A percentile compares a stretch with the other conserved stretches of the same genome.
Conservation (phyloP, 768 basidiomycete genomes). For the Hericium rajendrae region DNA sequence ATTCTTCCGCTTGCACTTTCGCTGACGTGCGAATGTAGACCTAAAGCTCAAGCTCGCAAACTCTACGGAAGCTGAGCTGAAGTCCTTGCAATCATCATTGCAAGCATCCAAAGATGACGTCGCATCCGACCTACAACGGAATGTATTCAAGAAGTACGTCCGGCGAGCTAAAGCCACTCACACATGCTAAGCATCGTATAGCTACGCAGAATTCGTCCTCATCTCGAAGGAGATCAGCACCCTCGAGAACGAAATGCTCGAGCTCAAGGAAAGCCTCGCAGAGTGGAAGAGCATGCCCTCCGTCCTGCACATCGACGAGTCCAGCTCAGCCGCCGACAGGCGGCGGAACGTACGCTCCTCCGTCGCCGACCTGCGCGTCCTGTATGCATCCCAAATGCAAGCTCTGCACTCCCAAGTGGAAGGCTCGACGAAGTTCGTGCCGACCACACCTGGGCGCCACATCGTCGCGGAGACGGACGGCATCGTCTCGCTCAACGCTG, state of each 20-base stretch:
- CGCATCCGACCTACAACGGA: slow-evolving; percentile 74
- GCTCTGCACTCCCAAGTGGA: slow-evolving; percentile 83
- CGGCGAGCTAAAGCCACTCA: neutral
- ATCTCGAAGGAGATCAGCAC: slow-evolving; percentile 96
- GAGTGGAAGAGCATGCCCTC: slow-evolving; percentile 98
- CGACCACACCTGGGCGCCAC: slow-evolving; percentile 84
- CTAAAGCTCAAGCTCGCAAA: slow-evolving; percentile 83
- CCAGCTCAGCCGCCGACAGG: slow-evolving; percentile 53
- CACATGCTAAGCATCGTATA: slow-evolving; percentile 21
- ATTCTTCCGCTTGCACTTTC: neutral
- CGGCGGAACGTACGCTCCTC: slow-evolving; percentile 74
- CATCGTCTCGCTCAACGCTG: slow-evolving; percentile 79
- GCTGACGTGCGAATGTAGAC: slow-evolving; percentile 23
- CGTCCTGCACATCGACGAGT: slow-evolving; percentile 81
- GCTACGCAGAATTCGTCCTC: slow-evolving; percentile 93
- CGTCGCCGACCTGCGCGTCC: slow-evolving; percentile 86
- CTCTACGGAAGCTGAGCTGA: slow-evolving; percentile 76
- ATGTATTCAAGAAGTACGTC: slow-evolving; percentile 86
- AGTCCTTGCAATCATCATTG: slow-evolving; percentile 67
- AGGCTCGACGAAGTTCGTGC: slow-evolving; percentile 91
- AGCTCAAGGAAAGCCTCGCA: slow-evolving; percentile 85
- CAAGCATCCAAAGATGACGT: slow-evolving; percentile 63
- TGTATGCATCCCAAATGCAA: slow-evolving; percentile 94
- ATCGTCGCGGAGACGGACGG: slow-evolving; percentile 80
- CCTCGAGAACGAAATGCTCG: slow-evolving; percentile 95